Conservation (phyloP, 2,329 filamentous ascomycete species). For the Aspergillus udagawae region DNA sequence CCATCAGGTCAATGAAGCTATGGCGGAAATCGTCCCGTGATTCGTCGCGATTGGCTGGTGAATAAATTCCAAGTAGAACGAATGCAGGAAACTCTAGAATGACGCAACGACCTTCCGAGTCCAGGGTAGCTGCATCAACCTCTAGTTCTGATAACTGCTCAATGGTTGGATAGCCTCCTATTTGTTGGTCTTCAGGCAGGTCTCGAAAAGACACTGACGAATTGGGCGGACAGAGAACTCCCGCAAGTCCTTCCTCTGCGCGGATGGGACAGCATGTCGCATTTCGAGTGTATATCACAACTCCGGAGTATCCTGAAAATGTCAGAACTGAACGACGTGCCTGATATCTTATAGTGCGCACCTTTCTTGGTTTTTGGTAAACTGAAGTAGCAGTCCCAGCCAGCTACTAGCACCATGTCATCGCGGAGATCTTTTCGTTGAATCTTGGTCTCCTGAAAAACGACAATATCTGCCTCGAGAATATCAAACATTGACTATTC, state of each 20-base stretch:
- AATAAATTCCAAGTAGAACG: slow-evolving; percentile 88
- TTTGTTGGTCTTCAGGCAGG: slow-evolving; percentile 67
- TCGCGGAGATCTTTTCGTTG: slow-evolving; percentile 86
- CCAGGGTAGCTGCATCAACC: slow-evolving; percentile 68
- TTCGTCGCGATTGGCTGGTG: slow-evolving; percentile 83
- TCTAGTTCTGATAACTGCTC: slow-evolving; percentile 60
- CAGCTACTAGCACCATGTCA: slow-evolving; percentile 91
- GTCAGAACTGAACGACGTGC: slow-evolving; percentile 4
- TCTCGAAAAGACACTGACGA: slow-evolving; percentile 69
- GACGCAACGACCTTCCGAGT: slow-evolving; percentile 88
- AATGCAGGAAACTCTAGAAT: slow-evolving; percentile 93
- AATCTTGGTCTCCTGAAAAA: slow-evolving; percentile 96
- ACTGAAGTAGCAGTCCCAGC: slow-evolving; percentile 96
- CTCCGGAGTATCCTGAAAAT: slow-evolving; percentile 78
- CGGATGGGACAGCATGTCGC: slow-evolving; percentile 78
- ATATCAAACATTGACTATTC: slow-evolving; percentile 84
- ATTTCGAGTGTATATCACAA: slow-evolving; percentile 92
- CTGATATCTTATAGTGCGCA: slow-evolving; percentile 28
- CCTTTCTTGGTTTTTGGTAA: slow-evolving; percentile 92
- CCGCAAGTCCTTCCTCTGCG: slow-evolving; percentile 91
- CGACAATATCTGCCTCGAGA: slow-evolving; percentile 84
- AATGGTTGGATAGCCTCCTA: slow-evolving; percentile 79
- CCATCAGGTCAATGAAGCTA: slow-evolving; percentile 74
- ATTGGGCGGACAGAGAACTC: slow-evolving; percentile 69
- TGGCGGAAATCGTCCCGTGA: slow-evolving; percentile 76